A percentile compares a stretch with the other conserved stretches of the same genome.
phyloP scores from a whole-genome alignment of 306 rosid species.

The Ziziphus jujuba region DNA sequence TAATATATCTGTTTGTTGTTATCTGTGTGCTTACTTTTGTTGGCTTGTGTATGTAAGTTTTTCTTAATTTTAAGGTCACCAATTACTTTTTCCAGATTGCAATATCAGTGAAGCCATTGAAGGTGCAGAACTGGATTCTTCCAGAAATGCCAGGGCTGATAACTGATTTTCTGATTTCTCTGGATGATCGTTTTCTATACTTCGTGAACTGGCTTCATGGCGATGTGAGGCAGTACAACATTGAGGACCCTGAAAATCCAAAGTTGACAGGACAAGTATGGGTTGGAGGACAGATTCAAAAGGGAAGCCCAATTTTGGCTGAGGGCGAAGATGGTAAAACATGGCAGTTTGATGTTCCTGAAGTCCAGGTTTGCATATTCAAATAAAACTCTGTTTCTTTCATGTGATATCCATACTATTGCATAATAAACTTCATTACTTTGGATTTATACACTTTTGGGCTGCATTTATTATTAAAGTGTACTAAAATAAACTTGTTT shows the following conservation, averaged over 20 bases:
- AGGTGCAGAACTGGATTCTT: conserved; percentile 93
- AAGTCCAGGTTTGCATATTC: conserved; percentile 61
- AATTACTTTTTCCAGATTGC: conserved; percentile 49
- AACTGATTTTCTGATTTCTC: conserved; percentile 84
- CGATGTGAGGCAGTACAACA: conserved; percentile 85
- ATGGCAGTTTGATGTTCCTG: conserved; percentile 75
- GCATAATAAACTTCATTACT: no score
- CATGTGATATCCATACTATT: neutral
- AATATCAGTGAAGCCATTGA: conserved; percentile 65
- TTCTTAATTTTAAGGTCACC: neutral
- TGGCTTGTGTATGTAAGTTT: no score
- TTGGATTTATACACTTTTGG: neutral
- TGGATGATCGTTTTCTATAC: conserved; percentile 85
- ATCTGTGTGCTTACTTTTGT: no score
- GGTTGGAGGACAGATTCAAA: conserved; percentile 81
- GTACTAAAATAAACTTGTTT: neutral
- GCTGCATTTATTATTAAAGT: neutral
- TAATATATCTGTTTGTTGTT: neutral
- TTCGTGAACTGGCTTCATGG: conserved; percentile 97
- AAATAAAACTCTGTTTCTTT: neutral
- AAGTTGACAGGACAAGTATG: conserved; percentile 75
- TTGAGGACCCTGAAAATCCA: conserved; percentile 75
- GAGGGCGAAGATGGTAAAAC: conserved; percentile 67
- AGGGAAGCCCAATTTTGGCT: conserved; percentile 68
- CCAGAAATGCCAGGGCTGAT: conserved; percentile 97